phyloP scores from a whole-genome alignment of 257 asterid genomes.

The Scutellaria baicalensis region DNA sequence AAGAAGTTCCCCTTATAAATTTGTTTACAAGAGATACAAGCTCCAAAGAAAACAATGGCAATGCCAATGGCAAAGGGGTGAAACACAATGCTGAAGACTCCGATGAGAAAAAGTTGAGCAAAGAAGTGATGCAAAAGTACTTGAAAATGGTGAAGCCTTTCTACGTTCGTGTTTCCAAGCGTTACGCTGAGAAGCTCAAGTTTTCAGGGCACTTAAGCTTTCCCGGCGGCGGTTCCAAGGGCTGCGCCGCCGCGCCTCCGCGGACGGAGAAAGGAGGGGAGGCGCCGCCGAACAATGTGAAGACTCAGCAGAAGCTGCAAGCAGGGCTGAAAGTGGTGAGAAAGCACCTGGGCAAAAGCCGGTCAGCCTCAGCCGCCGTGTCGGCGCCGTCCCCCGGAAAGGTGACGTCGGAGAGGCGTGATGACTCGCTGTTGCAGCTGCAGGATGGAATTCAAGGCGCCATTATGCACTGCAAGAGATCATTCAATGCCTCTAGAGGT shows the following conservation, averaged over 20 bases:
- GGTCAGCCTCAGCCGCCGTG: constrained; percentile 56
- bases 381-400: constrained; percentile 22
- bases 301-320: constrained; percentile 39
- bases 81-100: constrained; percentile 18
- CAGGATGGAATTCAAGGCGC: constrained; percentile 92
- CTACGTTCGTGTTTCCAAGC: constrained; percentile 68
- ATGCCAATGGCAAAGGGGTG: constrained; percentile 6
- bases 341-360: constrained; percentile 65
- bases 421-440: constrained; percentile 67
- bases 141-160: constrained; percentile 75
- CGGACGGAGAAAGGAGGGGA: constrained; percentile 23
- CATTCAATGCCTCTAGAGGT: constrained; percentile 78
- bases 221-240: constrained; percentile 25
- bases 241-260: constrained; percentile 3
- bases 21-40: constrained; percentile 54
- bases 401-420: constrained; percentile 45
- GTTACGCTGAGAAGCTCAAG: constrained; percentile 58
- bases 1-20: constrained; percentile 50
- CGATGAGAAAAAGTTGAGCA: constrained; percentile 36
- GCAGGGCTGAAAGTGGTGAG: constrained; percentile 61
- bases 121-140: constrained; percentile 67
- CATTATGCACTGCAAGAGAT: constrained; percentile 81
- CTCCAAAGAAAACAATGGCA: constrained; percentile 30
- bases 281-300: constrained; percentile 17
- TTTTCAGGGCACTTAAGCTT: constrained; percentile 31